Base-by-base conservation (phyloP, 441 rosid genomes). In the Biscutella auriculata region DNA sequence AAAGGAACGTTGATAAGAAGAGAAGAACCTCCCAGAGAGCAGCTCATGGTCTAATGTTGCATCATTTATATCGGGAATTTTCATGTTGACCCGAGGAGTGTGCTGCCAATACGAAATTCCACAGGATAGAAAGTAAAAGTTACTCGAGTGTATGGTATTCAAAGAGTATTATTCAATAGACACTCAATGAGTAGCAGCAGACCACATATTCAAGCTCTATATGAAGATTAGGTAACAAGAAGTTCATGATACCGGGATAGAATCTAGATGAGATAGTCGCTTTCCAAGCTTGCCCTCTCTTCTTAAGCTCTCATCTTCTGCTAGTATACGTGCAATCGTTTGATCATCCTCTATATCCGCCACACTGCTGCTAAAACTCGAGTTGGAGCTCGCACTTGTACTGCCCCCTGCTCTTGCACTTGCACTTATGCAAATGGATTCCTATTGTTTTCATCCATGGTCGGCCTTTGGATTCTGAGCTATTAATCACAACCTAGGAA, bases 1-100 rank as follows among this genome's bases (percentile, higher is more conserved):
- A 45, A 54, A 63, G 40, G 25, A 16, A 34, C 10, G 63, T 9
- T 26, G 33, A 23, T 50, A 63, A 43, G 44, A 50, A 65, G 60
- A 57, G 55, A 37, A 68, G 46, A 66, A 88, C 98, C 98, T 88
- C 73, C 76, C 91, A 75, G 93, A 92, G 51, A 92, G 82, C 9
- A 88, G 80, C 67, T 74, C 86, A 72, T 92, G 98, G 69, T 92
- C 94, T 66, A 88, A 70, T 56, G 83, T 74, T 64, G 98, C 98
- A 69, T 92, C 94, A 63, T 73, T 82, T 50, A 76, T 77, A 65
- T 85, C 87, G 3, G 98, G 98, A 62, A 88, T 86, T 68, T 77
- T 66, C 44, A 79, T 84, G 73, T 84, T 88, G 39, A 92, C 66
- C 63, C 94, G 85, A 35, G 98, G 98, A 35, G 91, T 88, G 71